Conservation (phyloP, 169 alveolate species). For the Babesia microti region DNA sequence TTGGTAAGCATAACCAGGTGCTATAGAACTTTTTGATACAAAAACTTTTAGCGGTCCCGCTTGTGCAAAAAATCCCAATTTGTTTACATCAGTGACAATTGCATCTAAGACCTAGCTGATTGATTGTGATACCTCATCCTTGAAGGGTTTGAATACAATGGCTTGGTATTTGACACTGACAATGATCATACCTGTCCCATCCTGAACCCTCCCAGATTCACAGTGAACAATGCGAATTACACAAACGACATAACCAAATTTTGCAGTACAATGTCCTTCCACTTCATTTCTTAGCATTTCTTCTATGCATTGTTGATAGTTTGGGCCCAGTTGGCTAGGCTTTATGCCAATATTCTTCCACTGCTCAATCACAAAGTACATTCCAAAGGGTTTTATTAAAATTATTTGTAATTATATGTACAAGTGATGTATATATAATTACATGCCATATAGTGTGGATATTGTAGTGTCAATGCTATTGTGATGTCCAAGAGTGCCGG, state of each 20-base stretch:
- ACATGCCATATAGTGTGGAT: background rate
- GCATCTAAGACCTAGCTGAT: conserved; percentile 70
- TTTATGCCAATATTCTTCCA: conserved; percentile 76
- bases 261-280: conserved; percentile 72
- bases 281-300: conserved; percentile 76
- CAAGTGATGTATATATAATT: background rate
- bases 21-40: conserved; percentile 76
- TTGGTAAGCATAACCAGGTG: conserved; percentile 68
- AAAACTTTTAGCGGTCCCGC: conserved; percentile 84
- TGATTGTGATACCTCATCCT: conserved; percentile 67
- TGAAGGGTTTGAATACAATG: conserved; percentile 76
- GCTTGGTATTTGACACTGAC: conserved; percentile 82
- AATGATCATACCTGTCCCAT: conserved; percentile 80
- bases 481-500: conserved; percentile 44
- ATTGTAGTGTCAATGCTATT: background rate
- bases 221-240: conserved; percentile 74
- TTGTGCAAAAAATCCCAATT: conserved; percentile 77
- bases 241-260: conserved; percentile 75
- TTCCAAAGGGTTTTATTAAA: conserved; percentile 10
- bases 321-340: conserved; percentile 81
- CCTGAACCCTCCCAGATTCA: conserved; percentile 82
- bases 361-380: conserved; percentile 80
- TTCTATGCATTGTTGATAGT: conserved; percentile 71
- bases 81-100: conserved; percentile 78
- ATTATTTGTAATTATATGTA: background rate